Conservation (phyloP, 2,329 filamentous ascomycete species). For the Neofusicoccum sp. region DNA sequence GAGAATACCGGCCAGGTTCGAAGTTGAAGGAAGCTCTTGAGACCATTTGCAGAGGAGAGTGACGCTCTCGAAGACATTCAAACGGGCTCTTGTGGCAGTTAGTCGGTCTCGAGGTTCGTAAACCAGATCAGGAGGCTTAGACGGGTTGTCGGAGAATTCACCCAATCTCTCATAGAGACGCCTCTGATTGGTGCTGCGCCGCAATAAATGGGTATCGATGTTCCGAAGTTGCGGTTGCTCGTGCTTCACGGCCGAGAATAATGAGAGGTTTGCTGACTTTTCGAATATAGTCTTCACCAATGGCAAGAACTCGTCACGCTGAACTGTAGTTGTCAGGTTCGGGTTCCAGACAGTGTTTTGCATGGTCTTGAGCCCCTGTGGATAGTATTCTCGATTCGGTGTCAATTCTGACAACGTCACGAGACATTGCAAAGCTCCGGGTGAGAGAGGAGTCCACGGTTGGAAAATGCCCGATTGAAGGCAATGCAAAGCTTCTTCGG, state of each 20-base stretch:
- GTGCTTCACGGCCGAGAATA: not conserved
- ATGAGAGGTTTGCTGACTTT: slow-evolving; percentile 23
- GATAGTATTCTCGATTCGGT: slow-evolving; percentile 40
- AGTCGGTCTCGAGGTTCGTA: not conserved
- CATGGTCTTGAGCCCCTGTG: slow-evolving; percentile 31
- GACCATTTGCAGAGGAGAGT: slow-evolving; percentile 1
- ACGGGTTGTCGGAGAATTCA: rapidly evolving
- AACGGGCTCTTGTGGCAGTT: not conserved
- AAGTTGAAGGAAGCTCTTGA: not conserved
- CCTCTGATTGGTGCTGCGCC: not conserved
- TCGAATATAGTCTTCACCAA: slow-evolving; percentile 26
- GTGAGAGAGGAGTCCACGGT: slow-evolving; percentile 32
- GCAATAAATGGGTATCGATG: not conserved
- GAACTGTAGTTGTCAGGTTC: slow-evolving; percentile 29
- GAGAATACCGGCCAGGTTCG: not conserved
- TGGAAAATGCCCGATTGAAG: slow-evolving; percentile 55
- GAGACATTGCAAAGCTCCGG: slow-evolving; percentile 22
- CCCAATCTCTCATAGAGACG: not conserved
- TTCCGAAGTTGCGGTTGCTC: not conserved
- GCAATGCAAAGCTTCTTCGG: slow-evolving; percentile 59
- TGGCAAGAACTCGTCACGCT: slow-evolving; percentile 35
- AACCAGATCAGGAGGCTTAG: not conserved
- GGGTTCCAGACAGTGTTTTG: slow-evolving; percentile 36
- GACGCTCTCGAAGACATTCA: slow-evolving; percentile 1
- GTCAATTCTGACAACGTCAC: slow-evolving; percentile 38